These are phyloP conservation scores for Calonectria montana DNA, from an alignment of 2,329 filamentous ascomycete genomes.

Conservation along the genomic window DNA sequence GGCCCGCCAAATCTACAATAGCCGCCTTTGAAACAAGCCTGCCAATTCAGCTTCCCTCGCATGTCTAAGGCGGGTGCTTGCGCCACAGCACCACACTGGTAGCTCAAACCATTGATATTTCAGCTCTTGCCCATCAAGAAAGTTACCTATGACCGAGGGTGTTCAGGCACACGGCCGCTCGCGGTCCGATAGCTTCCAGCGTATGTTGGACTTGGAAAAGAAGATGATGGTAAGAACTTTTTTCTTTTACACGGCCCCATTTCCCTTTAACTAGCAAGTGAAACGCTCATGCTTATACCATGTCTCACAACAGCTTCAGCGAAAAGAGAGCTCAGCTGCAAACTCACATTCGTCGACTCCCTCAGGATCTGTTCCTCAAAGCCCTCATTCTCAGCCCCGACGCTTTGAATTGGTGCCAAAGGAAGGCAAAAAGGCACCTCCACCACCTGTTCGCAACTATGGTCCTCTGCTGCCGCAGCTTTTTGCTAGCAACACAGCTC, in stretches of 20 bases:
- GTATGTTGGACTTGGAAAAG: constrained; percentile 70
- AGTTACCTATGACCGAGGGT: constrained; percentile 30
- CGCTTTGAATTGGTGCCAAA: constrained; percentile 42
- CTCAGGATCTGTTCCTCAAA: constrained; percentile 35
- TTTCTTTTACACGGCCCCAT: background rate
- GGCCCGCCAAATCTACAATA: background rate
- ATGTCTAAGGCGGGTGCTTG: background rate
- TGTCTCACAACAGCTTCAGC: background rate
- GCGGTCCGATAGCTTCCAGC: constrained; percentile 62
- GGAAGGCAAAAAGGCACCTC: constrained; percentile 36
- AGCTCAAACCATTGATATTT: constrained; percentile 24
- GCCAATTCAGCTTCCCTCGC: background rate
- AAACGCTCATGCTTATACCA: background rate
- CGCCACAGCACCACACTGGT: constrained; percentile 18
- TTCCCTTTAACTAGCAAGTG: background rate
- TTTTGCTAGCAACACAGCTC: constrained; percentile 27
- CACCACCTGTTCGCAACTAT: constrained; percentile 41
- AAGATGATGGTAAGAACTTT: constrained; percentile 63
- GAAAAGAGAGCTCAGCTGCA: constrained; percentile 4
- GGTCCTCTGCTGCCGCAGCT: constrained; percentile 33
- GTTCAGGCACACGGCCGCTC: constrained; percentile 31
- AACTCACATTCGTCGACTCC: constrained; percentile 26
- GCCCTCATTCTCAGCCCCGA: constrained; percentile 33
- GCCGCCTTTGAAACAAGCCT: background rate
- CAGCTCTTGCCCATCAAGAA: constrained; percentile 11